These are phyloP conservation scores for Trametes cubensis DNA, from an alignment of 768 basidiomycete species.

Conservation along the genomic window DNA sequence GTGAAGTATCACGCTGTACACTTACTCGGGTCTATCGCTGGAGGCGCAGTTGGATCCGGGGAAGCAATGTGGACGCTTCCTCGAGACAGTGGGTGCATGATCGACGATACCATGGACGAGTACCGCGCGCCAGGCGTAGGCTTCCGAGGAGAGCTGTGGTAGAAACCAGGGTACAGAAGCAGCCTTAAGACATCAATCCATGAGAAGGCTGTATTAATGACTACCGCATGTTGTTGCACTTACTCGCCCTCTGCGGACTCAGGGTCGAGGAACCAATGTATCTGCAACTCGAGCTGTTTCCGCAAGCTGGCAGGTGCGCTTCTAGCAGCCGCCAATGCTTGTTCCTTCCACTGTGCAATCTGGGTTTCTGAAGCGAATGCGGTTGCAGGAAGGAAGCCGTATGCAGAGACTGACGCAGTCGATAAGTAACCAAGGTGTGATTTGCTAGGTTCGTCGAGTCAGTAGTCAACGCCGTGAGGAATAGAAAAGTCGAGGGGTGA, in stretches of 20 bases:
- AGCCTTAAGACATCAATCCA: background rate
- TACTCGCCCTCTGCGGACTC: constrained; percentile 11
- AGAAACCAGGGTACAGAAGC: constrained; percentile 8
- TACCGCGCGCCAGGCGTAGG: background rate
- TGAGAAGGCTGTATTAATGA: background rate
- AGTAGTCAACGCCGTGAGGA: background rate
- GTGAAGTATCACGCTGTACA: background rate
- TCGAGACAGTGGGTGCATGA: constrained; percentile 13
- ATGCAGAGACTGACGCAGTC: background rate
- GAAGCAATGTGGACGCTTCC: constrained; percentile 27
- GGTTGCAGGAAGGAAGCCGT: background rate
- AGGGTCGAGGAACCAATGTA: constrained; percentile 10
- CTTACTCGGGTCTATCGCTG: constrained; percentile 32
- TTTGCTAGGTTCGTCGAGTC: background rate
- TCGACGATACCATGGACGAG: constrained; percentile 5
- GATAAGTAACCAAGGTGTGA: constrained; percentile 3
- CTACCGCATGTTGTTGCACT: background rate
- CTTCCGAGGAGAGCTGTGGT: background rate
- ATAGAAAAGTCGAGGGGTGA: background rate
- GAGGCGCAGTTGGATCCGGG: constrained; percentile 29
- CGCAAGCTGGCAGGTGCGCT: background rate
- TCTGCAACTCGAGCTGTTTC: constrained; percentile 10
- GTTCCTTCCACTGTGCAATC: background rate
- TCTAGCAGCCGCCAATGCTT: background rate
- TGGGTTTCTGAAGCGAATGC: background rate